phyloP scores from a whole-genome alignment of 176 grass and related monocot species.

The Zoysia pacifica region DNA sequence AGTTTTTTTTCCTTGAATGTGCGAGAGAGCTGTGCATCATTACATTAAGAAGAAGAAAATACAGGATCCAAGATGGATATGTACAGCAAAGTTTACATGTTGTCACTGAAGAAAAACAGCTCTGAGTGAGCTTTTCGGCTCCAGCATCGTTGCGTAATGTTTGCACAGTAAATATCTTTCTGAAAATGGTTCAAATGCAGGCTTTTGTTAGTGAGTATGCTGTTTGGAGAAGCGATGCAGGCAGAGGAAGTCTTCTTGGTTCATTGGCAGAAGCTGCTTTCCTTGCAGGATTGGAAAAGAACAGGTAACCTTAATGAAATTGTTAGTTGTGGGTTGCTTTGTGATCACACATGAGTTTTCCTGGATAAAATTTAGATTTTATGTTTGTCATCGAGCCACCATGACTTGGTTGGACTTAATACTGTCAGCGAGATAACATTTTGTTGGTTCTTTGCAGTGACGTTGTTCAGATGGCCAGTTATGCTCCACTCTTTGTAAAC shows the following conservation, averaged over 20 bases:
- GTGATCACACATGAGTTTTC: not conserved
- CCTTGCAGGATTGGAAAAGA: slow-evolving; percentile 86
- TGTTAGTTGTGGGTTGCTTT: not conserved
- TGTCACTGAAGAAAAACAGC: too few species aligned
- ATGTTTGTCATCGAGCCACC: not conserved
- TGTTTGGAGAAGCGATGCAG: slow-evolving; percentile 72
- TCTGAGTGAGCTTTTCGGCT: too few species aligned
- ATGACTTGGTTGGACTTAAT: slow-evolving; percentile 1
- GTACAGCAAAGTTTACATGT: too few species aligned
- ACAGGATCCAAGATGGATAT: too few species aligned
- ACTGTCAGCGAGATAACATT: slow-evolving; percentile 6
- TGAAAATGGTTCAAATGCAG: slow-evolving; percentile 40
- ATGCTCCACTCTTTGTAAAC: slow-evolving; percentile 92
- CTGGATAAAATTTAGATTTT: not conserved
- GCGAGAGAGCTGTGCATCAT: too few species aligned
- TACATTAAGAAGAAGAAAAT: too few species aligned
- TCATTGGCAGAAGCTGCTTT: slow-evolving; percentile 91
- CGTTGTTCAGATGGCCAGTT: slow-evolving; percentile 87
- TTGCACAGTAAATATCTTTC: not conserved
- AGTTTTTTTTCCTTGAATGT: too few species aligned
- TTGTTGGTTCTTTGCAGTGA: slow-evolving; percentile 58
- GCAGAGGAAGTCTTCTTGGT: slow-evolving; percentile 85
- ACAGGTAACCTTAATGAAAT: slow-evolving; percentile 55
- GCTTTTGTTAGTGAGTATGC: slow-evolving; percentile 97
- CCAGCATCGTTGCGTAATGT: not conserved